phyloP scores from a whole-genome alignment of 2,329 filamentous ascomycete genomes.

The Penicillium sclerotiorum region DNA sequence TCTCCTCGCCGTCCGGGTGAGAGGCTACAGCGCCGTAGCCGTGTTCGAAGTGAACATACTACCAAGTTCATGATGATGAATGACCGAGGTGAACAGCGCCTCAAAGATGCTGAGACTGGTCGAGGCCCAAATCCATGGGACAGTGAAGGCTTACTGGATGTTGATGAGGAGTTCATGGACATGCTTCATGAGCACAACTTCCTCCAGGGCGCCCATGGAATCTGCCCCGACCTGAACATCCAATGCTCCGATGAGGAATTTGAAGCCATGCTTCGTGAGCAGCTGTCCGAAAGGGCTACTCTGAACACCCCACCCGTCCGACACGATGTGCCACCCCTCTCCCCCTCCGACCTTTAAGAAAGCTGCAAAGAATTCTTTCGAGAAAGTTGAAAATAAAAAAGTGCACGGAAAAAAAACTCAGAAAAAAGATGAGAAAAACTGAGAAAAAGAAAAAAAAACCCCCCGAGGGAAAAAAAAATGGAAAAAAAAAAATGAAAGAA shows the following conservation, averaged over 20 bases:
- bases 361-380: too few relatives aligned
- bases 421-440: too few relatives aligned
- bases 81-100: background rate
- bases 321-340: too few relatives aligned
- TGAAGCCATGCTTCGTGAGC: background rate
- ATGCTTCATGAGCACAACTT: background rate
- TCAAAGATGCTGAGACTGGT: background rate
- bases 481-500: too few relatives aligned
- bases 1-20: constrained; percentile 38
- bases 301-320: background rate
- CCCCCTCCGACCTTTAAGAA: too few relatives aligned
- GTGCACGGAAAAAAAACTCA: too few relatives aligned
- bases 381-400: too few relatives aligned
- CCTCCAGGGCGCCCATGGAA: background rate
- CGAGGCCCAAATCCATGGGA: background rate
- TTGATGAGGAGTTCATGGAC: background rate
- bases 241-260: background rate
- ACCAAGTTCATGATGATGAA: background rate
- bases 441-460: too few relatives aligned
- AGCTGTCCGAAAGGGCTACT: background rate
- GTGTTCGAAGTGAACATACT: background rate
- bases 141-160: background rate
- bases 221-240: background rate
- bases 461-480: too few relatives aligned
- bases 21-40: background rate